Conservation (phyloP, 768 basidiomycete genomes). For the Hygrocybe punicea region DNA sequence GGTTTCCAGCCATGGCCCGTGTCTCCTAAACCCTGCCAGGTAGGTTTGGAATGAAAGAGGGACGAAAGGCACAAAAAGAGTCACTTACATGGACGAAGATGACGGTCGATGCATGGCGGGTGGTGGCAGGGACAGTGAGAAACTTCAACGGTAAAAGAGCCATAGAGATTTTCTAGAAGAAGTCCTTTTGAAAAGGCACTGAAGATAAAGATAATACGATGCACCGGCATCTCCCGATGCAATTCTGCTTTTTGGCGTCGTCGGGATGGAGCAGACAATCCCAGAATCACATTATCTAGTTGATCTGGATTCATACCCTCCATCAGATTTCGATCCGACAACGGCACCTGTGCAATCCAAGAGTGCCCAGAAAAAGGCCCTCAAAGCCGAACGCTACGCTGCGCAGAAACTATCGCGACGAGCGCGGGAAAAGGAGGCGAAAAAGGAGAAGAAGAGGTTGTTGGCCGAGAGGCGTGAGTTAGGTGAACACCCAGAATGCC, state of each 20-base stretch:
- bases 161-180: too few species aligned
- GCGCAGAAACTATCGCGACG: constrained; percentile 71
- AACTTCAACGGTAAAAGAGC: constrained; percentile 36
- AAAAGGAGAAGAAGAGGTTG: constrained; percentile 67
- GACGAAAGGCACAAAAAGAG: constrained; percentile 8
- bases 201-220: too few species aligned
- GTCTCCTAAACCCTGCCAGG: constrained; percentile 69
- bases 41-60: constrained; percentile 5
- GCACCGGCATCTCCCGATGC: background rate
- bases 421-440: constrained; percentile 70
- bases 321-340: background rate
- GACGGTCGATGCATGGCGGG: constrained; percentile 79
- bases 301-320: background rate
- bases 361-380: constrained; percentile 71
- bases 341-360: constrained; percentile 55
- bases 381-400: constrained; percentile 63
- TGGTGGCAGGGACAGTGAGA: constrained; percentile 51
- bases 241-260: background rate
- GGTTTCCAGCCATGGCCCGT: constrained; percentile 73
- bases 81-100: constrained; percentile 82
- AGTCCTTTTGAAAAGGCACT: too few species aligned
- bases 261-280: background rate
- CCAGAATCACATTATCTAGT: background rate
- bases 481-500: constrained; percentile 43
- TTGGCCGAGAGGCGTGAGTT: constrained; percentile 59